These are phyloP conservation scores for Viola pubescens DNA, from an alignment of 441 rosid species.

Conservation along the genomic window DNA sequence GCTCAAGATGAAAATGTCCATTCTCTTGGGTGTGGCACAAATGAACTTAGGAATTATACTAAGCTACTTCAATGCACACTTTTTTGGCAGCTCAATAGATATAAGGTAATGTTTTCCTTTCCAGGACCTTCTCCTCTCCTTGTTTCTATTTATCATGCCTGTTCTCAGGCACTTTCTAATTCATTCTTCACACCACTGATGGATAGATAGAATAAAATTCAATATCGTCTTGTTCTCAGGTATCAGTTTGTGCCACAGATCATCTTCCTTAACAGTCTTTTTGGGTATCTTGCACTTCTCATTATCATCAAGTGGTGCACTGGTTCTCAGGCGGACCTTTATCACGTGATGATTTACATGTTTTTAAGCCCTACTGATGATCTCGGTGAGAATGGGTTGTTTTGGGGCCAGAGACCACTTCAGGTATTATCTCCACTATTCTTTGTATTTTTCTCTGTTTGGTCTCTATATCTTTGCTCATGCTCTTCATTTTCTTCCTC, in stretches of 20 bases:
- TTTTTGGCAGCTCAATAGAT: constrained; percentile 65
- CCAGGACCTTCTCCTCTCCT: background rate
- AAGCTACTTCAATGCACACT: constrained; percentile 87
- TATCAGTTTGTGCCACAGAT: constrained; percentile 94
- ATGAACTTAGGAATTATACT: constrained; percentile 84
- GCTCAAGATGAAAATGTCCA: constrained; percentile 98
- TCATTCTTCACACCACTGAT: constrained; percentile 12
- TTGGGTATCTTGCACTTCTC: constrained; percentile 92
- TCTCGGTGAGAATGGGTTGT: constrained; percentile 83
- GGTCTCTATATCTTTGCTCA: no score
- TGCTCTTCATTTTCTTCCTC: constrained; percentile 9
- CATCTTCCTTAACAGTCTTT: constrained; percentile 85
- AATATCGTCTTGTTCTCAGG: constrained; percentile 39
- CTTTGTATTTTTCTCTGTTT: background rate
- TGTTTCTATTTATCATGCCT: background rate
- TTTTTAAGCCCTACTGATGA: constrained; percentile 90
- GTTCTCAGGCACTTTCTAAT: constrained; percentile 8
- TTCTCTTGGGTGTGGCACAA: constrained; percentile 79
- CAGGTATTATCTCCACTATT: constrained; percentile 45
- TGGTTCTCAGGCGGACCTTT: constrained; percentile 96
- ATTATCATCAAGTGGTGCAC: constrained; percentile 92
- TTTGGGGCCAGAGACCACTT: constrained; percentile 88
- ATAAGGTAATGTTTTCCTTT: constrained; percentile 41
- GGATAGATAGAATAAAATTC: constrained; percentile 18
- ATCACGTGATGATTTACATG: constrained; percentile 99